Base-by-base conservation (phyloP, 176 grass and related monocot species). In the Themeda triandra region DNA sequence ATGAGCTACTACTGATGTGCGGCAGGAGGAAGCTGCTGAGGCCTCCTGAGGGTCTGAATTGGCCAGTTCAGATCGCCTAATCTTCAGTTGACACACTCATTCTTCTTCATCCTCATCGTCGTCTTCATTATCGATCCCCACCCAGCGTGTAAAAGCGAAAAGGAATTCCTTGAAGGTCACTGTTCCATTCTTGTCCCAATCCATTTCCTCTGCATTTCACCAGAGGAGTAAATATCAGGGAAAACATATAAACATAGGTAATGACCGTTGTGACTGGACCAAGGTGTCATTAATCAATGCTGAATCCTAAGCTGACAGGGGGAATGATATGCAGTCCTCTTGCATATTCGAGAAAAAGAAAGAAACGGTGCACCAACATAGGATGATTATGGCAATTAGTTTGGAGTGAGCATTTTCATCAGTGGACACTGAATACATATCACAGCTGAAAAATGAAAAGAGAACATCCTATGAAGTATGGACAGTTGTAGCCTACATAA, bases 151-250 rank as follows among this genome's bases (percentile, higher is more conserved):
- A 81, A 99, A 99, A 62, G 93, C 93, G 7, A 99, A 99, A 23
- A 99, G 93, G 78, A 99, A 99, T 69, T 99, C 96, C 71, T 99
- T 99, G 72, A 99, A 99, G n/a, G 88, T 92, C 82, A 99, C 96
- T 13, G 83, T 96, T 46, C 96, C 96, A 21, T 99, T 99, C 84
- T 91, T 99, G 82, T 99, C 96, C 96, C 96, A 99, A 44, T 99
- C 96, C 93, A 99, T 99, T 80, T 99, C 96, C 85, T 99, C 96
- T 99, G 87, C 51, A 65, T 73, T 9, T n/a, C n/a, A 70, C 13
- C 59, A n/a, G n/a, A n/a, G 66, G 42, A 56, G 23, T 67, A 59
- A 67, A 72, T 74, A 42, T 83, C 30, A 90, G 69, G 12, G 39
- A 33, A 31, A 75, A 44, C 24, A 53, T 58, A 76, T 18, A 66